Conservation (phyloP, 2,329 filamentous ascomycete species). For the Pseudophaeomoniella oleicola region DNA sequence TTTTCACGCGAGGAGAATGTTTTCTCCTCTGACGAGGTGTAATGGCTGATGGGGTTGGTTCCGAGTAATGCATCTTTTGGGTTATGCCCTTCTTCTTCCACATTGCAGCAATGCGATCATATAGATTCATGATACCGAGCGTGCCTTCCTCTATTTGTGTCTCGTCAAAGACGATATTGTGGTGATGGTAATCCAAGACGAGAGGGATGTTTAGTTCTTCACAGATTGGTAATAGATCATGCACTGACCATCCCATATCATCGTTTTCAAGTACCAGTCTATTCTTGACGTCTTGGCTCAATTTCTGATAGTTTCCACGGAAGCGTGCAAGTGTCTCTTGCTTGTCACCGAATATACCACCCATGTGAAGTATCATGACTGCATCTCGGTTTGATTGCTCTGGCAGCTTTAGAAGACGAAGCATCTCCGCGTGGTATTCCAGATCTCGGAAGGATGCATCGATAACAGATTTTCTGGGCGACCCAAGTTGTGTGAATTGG, state of each 20-base stretch:
- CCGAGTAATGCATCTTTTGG: conserved; percentile 96
- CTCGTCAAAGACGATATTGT: conserved; percentile 81
- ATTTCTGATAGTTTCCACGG: conserved; percentile 52
- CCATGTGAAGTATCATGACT: conserved; percentile 90
- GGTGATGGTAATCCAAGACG: conserved; percentile 86
- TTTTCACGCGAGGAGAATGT: conserved; percentile 65
- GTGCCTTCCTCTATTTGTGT: conserved; percentile 67
- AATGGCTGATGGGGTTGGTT: conserved; percentile 60
- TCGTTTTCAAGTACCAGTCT: conserved; percentile 87
- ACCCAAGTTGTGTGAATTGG: conserved; percentile 84
- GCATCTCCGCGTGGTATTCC: conserved; percentile 75
- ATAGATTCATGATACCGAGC: conserved; percentile 60
- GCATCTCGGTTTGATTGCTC: conserved; percentile 70
- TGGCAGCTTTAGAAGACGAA: conserved; percentile 61
- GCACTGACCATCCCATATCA: conserved; percentile 83
- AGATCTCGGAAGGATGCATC: conserved; percentile 65
- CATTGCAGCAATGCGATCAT: conserved; percentile 62
- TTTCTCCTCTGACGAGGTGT: conserved; percentile 68
- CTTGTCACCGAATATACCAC: conserved; percentile 81
- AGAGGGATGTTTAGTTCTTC: conserved; percentile 89
- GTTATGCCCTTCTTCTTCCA: conserved; percentile 75
- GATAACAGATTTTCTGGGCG: conserved; percentile 64
- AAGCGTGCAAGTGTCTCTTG: conserved; percentile 64
- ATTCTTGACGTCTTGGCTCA: conserved; percentile 58
- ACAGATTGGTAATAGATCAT: conserved; percentile 78